Percentiles rank a stretch among this genome's conserved stretches.
Evolutionary conservation across 495 filamentous ascomycete genomes (phyloP).

Genomic region (Aspergillus cavernicola): DNA sequence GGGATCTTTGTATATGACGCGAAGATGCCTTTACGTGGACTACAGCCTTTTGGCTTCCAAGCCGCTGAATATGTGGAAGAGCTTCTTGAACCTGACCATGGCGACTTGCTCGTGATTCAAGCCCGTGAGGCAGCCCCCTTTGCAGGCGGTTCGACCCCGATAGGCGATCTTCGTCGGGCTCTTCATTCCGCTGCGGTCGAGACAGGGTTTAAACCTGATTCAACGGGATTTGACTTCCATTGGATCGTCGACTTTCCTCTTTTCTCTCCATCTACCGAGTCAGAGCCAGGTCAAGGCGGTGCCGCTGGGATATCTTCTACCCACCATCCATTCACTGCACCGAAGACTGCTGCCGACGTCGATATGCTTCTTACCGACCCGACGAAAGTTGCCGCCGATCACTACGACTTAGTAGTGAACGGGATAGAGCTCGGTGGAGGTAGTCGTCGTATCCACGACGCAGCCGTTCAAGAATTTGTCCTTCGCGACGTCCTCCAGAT

Average conservation of each 20-base stretch:
- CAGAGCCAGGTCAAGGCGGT: constrained; percentile 80
- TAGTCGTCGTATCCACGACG: constrained; percentile 86
- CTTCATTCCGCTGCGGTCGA: constrained; percentile 64
- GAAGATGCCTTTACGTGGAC: constrained; percentile 64
- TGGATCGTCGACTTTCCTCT: constrained; percentile 92
- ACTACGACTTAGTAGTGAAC: constrained; percentile 95
- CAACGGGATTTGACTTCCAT: constrained; percentile 59
- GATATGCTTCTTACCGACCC: constrained; percentile 71
- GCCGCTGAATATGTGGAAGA: constrained; percentile 57
- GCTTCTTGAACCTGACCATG: constrained; percentile 53
- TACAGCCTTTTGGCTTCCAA: constrained; percentile 73
- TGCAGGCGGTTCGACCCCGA: constrained; percentile 64
- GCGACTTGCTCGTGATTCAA: constrained; percentile 76
- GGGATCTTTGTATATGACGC: constrained; percentile 72
- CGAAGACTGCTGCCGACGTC: constrained; percentile 67
- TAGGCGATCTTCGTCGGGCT: constrained; percentile 71
- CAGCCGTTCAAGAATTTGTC: constrained; percentile 78
- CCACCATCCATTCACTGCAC: constrained; percentile 95
- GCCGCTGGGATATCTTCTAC: constrained; percentile 77
- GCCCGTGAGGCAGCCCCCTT: constrained; percentile 63
- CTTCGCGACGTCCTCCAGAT: constrained; percentile 77
- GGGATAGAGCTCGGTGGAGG: constrained; percentile 93
- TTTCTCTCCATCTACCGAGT: constrained; percentile 67
- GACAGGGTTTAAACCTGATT: constrained; percentile 50
- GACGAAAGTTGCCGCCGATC: constrained; percentile 67